These are phyloP conservation scores for Extremus antarcticus DNA, from an alignment of 495 filamentous ascomycete species.

Conservation along the genomic window DNA sequence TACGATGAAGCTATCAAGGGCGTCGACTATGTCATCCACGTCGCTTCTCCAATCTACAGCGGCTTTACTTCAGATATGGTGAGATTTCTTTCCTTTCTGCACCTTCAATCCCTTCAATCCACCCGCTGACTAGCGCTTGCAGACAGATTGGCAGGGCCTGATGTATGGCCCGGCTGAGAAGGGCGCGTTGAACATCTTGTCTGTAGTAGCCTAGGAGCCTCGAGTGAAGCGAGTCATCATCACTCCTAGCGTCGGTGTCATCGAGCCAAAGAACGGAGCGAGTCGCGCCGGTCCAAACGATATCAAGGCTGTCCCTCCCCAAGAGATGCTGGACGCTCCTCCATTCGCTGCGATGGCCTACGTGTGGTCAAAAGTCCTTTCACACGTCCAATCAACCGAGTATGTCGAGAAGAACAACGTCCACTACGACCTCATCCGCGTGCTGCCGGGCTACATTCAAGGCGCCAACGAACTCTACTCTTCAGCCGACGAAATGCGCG, in stretches of 20 bases:
- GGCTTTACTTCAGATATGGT: neutral
- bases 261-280: conserved; percentile 30
- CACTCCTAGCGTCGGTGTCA: neutral
- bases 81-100: too few relatives aligned
- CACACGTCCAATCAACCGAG: conserved; percentile 32
- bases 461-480: neutral
- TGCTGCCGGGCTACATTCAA: conserved; percentile 33
- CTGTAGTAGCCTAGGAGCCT: conserved; percentile 23
- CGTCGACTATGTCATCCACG: conserved; percentile 34
- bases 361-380: conserved; percentile 24
- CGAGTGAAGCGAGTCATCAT: conserved; percentile 9
- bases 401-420: conserved; percentile 33
- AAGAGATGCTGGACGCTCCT: neutral
- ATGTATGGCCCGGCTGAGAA: conserved; percentile 33
- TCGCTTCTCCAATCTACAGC: conserved; percentile 26
- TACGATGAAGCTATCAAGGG: conserved; percentile 30
- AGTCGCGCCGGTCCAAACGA: conserved; percentile 22
- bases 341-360: conserved; percentile 23
- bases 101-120: too few relatives aligned
- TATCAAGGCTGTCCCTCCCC: neutral
- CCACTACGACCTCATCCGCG: conserved; percentile 36
- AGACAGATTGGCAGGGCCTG: conserved; percentile 11
- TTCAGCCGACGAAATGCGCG: neutral
- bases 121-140: neutral
- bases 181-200: conserved; percentile 30